These are phyloP conservation scores for Asterella californica DNA, from an alignment of 225 moss, liverwort and hornwort genomes.

Conservation along the genomic window DNA sequence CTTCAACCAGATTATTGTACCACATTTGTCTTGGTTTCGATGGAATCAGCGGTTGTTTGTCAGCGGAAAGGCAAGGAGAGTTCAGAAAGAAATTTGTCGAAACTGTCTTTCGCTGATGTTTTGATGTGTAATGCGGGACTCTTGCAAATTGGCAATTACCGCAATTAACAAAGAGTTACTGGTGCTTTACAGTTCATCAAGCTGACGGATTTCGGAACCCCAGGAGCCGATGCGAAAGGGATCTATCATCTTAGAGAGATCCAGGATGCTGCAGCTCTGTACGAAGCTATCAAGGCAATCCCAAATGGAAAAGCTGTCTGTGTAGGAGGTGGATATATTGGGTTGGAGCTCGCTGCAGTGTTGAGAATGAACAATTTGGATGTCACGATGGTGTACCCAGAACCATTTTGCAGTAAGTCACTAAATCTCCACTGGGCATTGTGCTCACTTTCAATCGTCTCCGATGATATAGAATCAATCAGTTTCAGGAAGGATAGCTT, in stretches of 20 bases:
- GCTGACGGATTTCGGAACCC: slow-evolving; percentile 73
- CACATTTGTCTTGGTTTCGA: neutral
- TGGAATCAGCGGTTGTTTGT: neutral
- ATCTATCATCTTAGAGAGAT: slow-evolving; percentile 76
- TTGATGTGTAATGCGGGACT: neutral
- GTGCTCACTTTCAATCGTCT: neutral
- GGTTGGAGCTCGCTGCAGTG: slow-evolving; percentile 72
- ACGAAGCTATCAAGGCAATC: slow-evolving; percentile 56
- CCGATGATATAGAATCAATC: too few relatives aligned
- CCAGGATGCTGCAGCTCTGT: slow-evolving; percentile 56
- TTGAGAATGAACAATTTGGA: slow-evolving; percentile 63
- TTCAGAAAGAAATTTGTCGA: neutral
- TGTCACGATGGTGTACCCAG: slow-evolving; percentile 68
- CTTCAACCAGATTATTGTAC: neutral
- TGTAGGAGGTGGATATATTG: slow-evolving; percentile 96
- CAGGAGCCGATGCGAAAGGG: slow-evolving; percentile 81
- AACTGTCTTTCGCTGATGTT: neutral
- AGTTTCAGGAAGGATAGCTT: too few relatives aligned
- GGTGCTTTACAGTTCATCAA: slow-evolving; percentile 32
- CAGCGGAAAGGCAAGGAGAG: neutral
- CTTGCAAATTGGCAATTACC: neutral
- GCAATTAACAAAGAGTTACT: neutral
- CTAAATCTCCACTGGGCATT: neutral
- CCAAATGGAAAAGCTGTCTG: slow-evolving; percentile 71
- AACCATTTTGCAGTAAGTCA: slow-evolving; percentile 46